A percentile compares a stretch with the other conserved stretches of the same genome.
Evolutionary conservation across 169 alveolate genomes (phyloP).

Genomic region (Plasmodium cynomolgi): DNA sequence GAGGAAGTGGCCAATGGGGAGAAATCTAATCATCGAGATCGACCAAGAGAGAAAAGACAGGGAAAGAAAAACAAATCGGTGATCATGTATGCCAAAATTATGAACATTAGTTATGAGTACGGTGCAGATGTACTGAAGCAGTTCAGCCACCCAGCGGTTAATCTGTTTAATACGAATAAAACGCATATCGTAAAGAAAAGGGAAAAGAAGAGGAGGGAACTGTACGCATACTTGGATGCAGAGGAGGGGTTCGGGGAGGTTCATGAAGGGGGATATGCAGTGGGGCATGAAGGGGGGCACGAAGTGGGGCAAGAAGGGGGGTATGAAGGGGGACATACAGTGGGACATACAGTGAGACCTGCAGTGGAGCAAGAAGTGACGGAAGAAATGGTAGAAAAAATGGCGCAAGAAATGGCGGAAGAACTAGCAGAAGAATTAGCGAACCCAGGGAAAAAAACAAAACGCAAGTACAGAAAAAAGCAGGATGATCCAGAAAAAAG

Average conservation of each 20-base stretch:
- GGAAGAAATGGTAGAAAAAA: background rate
- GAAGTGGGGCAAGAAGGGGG: background rate
- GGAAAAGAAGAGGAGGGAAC: background rate
- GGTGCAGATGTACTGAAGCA: slow-evolving; percentile 22
- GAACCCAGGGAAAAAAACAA: background rate
- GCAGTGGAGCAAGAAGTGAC: background rate
- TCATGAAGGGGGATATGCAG: background rate
- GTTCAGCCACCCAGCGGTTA: slow-evolving; percentile 24
- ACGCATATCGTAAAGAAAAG: background rate
- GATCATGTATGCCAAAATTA: slow-evolving; percentile 21
- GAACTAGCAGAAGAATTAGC: background rate
- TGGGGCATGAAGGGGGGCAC: background rate
- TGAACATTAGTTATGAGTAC: slow-evolving; percentile 20
- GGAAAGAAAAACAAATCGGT: background rate
- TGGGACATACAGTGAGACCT: too few species aligned
- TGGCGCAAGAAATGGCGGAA: background rate
- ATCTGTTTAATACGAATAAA: slow-evolving; percentile 24
- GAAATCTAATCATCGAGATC: background rate
- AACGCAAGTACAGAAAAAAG: background rate
- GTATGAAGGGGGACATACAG: background rate
- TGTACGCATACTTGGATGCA: background rate
- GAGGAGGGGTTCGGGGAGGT: background rate
- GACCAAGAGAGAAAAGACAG: background rate
- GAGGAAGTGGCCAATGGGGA: background rate
- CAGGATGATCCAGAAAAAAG: background rate